Evolutionary conservation across 2,329 filamentous ascomycete genomes (phyloP).

Genomic region (Trichophaea hybrida): DNA sequence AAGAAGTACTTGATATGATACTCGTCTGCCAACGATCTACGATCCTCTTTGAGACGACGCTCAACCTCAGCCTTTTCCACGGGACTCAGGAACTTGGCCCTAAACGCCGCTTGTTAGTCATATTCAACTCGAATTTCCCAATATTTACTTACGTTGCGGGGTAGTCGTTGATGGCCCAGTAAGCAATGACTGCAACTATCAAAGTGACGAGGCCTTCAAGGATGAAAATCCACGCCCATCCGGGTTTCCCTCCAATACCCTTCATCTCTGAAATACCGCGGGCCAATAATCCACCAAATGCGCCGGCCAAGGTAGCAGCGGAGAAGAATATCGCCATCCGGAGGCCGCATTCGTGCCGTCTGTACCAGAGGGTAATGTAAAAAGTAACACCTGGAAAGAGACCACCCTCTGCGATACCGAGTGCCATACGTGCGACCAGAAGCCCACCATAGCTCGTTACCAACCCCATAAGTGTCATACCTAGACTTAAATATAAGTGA

Average conservation of each 20-base stretch:
- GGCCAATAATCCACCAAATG: constrained; percentile 41
- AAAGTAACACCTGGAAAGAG: constrained; percentile 50
- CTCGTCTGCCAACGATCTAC: constrained; percentile 40
- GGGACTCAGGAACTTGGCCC: constrained; percentile 37
- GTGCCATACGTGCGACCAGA: constrained; percentile 30
- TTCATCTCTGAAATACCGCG: constrained; percentile 43
- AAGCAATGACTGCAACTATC: constrained; percentile 35
- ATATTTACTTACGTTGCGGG: constrained; percentile 31
- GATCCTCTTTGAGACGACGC: constrained; percentile 34
- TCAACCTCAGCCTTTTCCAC: constrained; percentile 35
- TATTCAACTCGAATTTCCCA: neutral
- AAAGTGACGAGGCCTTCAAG: constrained; percentile 44
- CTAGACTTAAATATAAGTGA: constrained; percentile 14
- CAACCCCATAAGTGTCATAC: constrained; percentile 37
- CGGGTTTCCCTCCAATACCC: constrained; percentile 43
- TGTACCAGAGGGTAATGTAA: constrained; percentile 47
- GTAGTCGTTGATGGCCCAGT: constrained; percentile 46
- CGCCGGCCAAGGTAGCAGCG: constrained; percentile 40
- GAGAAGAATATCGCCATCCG: constrained; percentile 50
- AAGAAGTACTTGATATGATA: constrained; percentile 42
- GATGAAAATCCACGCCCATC: constrained; percentile 74
- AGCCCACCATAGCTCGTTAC: constrained; percentile 36
- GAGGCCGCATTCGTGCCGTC: constrained; percentile 44
- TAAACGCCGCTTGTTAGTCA: neutral
- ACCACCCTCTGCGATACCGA: constrained; percentile 41